Conservation (phyloP, 2,329 filamentous ascomycete species). For the Fusarium marasasianum region DNA sequence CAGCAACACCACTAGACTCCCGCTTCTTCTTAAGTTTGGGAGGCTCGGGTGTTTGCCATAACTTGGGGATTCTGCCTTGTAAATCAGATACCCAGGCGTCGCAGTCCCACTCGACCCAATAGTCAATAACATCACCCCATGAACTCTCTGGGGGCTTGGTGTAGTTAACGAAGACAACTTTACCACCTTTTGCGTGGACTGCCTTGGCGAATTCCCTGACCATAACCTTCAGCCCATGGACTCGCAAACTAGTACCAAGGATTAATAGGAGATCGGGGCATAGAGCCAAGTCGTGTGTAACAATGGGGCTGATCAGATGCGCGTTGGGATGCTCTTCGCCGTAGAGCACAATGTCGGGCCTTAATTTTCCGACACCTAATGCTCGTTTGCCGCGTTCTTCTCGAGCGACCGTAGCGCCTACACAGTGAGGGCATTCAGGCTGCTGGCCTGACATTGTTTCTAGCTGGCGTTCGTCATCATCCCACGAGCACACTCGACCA, state of each 20-base stretch:
- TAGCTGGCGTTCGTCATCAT: conserved; percentile 62
- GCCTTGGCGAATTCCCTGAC: conserved; percentile 77
- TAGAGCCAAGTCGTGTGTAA: conserved; percentile 72
- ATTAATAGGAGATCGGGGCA: conserved; percentile 75
- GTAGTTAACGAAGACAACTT: conserved; percentile 77
- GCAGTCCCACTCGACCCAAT: conserved; percentile 79
- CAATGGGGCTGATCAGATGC: conserved; percentile 73
- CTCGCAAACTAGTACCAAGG: conserved; percentile 74
- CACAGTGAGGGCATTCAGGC: conserved; percentile 73
- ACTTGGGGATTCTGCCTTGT: conserved; percentile 64
- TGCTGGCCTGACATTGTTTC: conserved; percentile 71
- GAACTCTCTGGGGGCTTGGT: conserved; percentile 76
- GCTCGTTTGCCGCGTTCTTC: conserved; percentile 73
- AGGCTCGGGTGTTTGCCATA: conserved; percentile 66
- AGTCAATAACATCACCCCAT: conserved; percentile 79
- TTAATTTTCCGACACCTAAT: conserved; percentile 72
- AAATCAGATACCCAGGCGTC: conserved; percentile 76
- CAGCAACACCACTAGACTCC: conserved; percentile 40
- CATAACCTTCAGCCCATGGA: conserved; percentile 76
- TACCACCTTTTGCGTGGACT: conserved; percentile 73
- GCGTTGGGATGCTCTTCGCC: conserved; percentile 77
- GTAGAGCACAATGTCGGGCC: conserved; percentile 79
- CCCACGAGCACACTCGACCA: conserved; percentile 66
- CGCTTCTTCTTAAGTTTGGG: conserved; percentile 53
- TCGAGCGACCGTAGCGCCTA: conserved; percentile 68